Conservation (phyloP, 169 alveolate genomes). For the Hammondia hammondi region DNA sequence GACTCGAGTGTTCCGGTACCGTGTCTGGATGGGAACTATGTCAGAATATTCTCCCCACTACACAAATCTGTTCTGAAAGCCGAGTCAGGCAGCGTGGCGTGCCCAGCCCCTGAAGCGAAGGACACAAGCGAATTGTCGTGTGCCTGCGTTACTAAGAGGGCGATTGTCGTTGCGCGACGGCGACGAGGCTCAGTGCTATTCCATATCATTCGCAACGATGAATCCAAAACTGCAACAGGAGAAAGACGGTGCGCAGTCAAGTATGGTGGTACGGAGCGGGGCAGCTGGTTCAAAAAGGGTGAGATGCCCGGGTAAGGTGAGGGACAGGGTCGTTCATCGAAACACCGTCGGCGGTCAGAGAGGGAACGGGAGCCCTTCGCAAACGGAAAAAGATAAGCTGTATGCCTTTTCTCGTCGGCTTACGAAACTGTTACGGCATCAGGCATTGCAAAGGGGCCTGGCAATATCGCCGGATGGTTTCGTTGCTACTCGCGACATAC, state of each 20-base stretch:
- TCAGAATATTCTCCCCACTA: no score
- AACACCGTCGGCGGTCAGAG: not conserved
- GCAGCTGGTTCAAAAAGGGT: not conserved
- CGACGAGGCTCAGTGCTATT: not conserved
- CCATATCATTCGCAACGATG: not conserved
- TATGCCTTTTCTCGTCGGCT: constrained; percentile 35
- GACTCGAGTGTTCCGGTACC: no score
- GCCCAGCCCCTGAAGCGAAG: no score
- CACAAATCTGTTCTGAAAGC: no score
- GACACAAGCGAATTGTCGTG: not conserved
- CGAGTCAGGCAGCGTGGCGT: no score
- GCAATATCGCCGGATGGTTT: constrained; percentile 28
- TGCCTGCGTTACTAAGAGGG: not conserved
- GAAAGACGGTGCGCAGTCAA: not conserved
- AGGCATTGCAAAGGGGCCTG: constrained; percentile 39
- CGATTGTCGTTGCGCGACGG: not conserved
- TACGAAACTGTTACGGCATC: constrained; percentile 32
- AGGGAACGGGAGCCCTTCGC: not conserved
- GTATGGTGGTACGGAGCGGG: not conserved
- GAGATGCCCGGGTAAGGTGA: not conserved
- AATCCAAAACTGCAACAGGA: not conserved
- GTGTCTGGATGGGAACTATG: no score
- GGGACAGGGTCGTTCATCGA: not conserved
- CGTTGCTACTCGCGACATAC: not conserved
- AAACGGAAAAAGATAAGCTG: not conserved